Percentiles rank a stretch among this genome's conserved stretches.
phyloP scores from a whole-genome alignment of 2,329 filamentous ascomycete genomes.

The Diaporthe citri region DNA sequence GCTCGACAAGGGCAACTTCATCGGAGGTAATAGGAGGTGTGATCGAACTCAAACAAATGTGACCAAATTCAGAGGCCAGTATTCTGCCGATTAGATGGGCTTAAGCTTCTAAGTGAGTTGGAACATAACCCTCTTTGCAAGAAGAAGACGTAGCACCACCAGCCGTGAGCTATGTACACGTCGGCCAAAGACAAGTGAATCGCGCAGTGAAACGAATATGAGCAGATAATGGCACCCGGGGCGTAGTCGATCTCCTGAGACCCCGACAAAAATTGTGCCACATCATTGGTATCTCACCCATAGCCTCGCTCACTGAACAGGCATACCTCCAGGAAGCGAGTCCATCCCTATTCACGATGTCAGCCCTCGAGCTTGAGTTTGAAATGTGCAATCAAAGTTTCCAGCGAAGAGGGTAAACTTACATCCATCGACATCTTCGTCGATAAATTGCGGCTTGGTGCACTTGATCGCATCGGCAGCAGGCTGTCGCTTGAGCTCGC shows the following conservation, averaged over 20 bases:
- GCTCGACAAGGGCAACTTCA: background rate
- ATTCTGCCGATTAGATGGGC: background rate
- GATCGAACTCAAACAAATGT: background rate
- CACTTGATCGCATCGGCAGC: slow-evolving; percentile 42
- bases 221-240: background rate
- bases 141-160: background rate
- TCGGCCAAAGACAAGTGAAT: background rate
- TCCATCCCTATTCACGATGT: slow-evolving; percentile 14
- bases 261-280: background rate
- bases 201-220: background rate
- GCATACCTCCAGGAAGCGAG: slow-evolving; percentile 11
- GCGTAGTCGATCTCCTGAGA: background rate
- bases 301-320: background rate
- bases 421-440: slow-evolving; percentile 45
- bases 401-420: slow-evolving; percentile 14
- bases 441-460: slow-evolving; percentile 42
- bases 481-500: slow-evolving; percentile 42
- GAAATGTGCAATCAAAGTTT: background rate
- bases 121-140: background rate
- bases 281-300: background rate
- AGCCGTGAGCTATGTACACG: background rate
- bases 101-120: background rate
- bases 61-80: background rate
- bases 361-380: background rate
- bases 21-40: background rate